Evolutionary conservation across 139 green algal species (phyloP), one percentile per base, ranked within the genome.

Genomic region (Coelastrella sp.): DNA sequence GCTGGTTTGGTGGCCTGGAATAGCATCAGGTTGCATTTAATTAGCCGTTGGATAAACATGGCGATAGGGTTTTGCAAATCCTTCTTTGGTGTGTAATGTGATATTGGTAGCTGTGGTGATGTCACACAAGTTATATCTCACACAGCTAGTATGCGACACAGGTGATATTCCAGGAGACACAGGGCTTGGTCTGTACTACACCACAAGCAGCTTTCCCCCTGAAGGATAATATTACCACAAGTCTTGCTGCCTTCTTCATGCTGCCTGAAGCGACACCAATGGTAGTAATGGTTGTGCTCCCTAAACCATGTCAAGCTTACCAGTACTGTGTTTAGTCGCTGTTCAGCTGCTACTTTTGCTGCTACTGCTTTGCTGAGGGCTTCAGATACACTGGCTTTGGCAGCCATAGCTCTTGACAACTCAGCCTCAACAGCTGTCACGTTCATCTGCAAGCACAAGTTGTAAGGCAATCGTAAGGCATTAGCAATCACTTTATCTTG

Each of bases 1-100:
- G 80, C 68, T 57, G 83, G 83, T 61, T 88, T 80, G 68, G 83
- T 73, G 14, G 66, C 54, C 83, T 88, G 82, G 23, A 87, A 16
- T 8, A 74, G 11, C 5, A 47, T 1, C 0, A 47, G 32, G 1
- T 47, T 47, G 0, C 32, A 47, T 47, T 47, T 47, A 2, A 47
- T 47, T 1, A 47, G 32, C 1, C 32, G 32, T 47, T 47, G 1
- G 32, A 47, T 47, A 47, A n/a, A n/a, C 32, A 47, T 0, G 32
- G 0, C 32, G 32, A 47, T 47, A 1, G 32, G 32, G 32, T 47
- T 47, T 47, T 47, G 32, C 32, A 47, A 47, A 47, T 1, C 32
- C 32, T 1, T 1, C 0, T 47, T 47, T 47, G 32, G 32, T 47
- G 32, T 47, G 32, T 47, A 47, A 47, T 47, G 32, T 47, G 32